A percentile compares a stretch with the other conserved stretches of the same genome.
Evolutionary conservation across 257 asterid species (phyloP).

Genomic region (Solanum arcanum): DNA sequence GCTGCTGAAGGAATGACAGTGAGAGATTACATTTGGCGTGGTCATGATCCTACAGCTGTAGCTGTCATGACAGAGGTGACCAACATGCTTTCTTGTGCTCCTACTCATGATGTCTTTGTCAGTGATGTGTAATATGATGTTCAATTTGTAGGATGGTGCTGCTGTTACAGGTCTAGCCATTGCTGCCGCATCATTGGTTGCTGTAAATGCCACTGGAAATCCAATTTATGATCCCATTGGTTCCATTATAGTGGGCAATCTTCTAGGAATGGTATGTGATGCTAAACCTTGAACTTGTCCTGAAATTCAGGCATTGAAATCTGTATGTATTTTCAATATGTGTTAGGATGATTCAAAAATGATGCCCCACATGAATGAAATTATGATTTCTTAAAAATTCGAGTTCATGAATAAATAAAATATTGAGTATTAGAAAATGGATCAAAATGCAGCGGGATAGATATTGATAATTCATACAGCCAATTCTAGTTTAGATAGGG

Average conservation of each 20-base stretch:
- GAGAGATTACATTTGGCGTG: conserved; percentile 97
- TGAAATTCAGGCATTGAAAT: neutral
- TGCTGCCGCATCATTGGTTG: conserved; percentile 93
- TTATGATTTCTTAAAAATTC: neutral
- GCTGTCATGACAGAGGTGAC: conserved; percentile 99
- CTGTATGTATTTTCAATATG: neutral
- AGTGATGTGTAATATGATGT: neutral
- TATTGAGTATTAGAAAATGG: neutral
- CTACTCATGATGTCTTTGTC: neutral
- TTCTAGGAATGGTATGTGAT: conserved; percentile 84
- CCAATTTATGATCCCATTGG: conserved; percentile 95
- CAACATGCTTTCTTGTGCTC: conserved; percentile 7
- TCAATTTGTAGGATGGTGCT: conserved; percentile 82
- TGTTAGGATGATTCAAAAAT: neutral
- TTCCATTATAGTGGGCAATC: conserved; percentile 89
- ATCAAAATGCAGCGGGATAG: neutral
- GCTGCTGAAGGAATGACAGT: conserved; percentile 97
- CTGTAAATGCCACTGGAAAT: conserved; percentile 86
- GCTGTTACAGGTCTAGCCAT: conserved; percentile 95
- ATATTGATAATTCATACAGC: neutral
- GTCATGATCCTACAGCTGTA: conserved; percentile 99
- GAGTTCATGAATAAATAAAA: neutral
- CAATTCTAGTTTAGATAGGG: neutral
- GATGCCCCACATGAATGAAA: neutral
- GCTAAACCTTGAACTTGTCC: neutral